Percentiles rank a stretch among this genome's conserved stretches.
phyloP scores from a whole-genome alignment of 1,139 yeast genomes.

The Candida buenavistaensis region DNA sequence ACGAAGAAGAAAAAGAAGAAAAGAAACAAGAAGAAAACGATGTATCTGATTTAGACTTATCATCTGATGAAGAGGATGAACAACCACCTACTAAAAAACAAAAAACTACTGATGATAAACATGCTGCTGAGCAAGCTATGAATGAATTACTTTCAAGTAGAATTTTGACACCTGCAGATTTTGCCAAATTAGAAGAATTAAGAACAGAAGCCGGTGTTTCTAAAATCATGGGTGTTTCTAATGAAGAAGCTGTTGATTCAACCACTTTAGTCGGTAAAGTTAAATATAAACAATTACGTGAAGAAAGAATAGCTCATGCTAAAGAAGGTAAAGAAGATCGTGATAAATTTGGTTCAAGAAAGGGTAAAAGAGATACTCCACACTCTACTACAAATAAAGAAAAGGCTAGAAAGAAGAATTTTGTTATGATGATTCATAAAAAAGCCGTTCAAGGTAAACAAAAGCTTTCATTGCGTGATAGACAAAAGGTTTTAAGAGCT shows the following conservation, averaged over 20 bases:
- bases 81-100: constrained; percentile 28
- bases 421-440: constrained; percentile 97
- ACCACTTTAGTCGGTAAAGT: constrained; percentile 75
- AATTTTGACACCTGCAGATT: constrained; percentile 95
- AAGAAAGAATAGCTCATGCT: constrained; percentile 84
- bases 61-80: constrained; percentile 27
- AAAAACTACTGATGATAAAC: constrained; percentile 22
- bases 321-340: constrained; percentile 92
- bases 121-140: constrained; percentile 48
- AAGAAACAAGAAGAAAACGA: constrained; percentile 38
- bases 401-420: constrained; percentile 97
- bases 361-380: constrained; percentile 74
- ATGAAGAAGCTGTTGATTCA: constrained; percentile 87
- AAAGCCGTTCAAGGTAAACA: constrained; percentile 92
- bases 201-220: constrained; percentile 82
- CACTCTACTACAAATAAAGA: constrained; percentile 95
- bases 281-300: constrained; percentile 83
- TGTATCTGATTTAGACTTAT: constrained; percentile 43
- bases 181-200: constrained; percentile 89
- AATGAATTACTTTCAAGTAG: constrained; percentile 67
- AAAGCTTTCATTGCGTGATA: constrained; percentile 83
- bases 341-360: constrained; percentile 84
- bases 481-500: constrained; percentile 81
- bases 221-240: constrained; percentile 62
- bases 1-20: constrained; percentile 37